phyloP scores from a whole-genome alignment of 805 yeast genomes.

The Debaryomyces hansenii region DNA sequence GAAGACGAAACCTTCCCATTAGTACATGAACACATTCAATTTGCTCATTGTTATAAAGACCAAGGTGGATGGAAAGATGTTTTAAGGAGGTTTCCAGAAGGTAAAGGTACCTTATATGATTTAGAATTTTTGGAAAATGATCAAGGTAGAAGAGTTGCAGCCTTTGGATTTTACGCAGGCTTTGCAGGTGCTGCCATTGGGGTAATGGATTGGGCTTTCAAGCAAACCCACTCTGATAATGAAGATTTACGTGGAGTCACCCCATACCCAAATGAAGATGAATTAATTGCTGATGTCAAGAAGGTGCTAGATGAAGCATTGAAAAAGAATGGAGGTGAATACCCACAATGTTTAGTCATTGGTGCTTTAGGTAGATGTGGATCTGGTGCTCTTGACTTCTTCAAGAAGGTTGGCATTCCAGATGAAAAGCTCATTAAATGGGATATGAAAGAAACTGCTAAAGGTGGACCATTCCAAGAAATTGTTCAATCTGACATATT shows the following conservation, averaged over 20 bases:
- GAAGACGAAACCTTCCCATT: constrained; percentile 88
- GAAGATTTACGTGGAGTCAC: constrained; percentile 76
- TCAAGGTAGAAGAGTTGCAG: constrained; percentile 97
- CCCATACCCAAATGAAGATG: constrained; percentile 80
- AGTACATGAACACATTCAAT: constrained; percentile 94
- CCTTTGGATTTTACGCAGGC: constrained; percentile 99
- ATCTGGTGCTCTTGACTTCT: constrained; percentile 88
- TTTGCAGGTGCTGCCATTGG: constrained; percentile 99
- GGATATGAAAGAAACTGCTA: constrained; percentile 96
- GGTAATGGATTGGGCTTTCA: constrained; percentile 90
- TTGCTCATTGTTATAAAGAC: constrained; percentile 97
- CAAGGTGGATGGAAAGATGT: constrained; percentile 98
- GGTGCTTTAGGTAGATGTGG: constrained; percentile 99
- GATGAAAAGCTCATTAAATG: constrained; percentile 81
- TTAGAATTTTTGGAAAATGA: constrained; percentile 93
- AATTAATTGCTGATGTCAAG: constrained; percentile 71
- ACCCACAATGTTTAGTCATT: constrained; percentile 82
- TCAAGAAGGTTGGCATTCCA: constrained; percentile 83
- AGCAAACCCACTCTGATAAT: constrained; percentile 67
- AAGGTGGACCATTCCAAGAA: constrained; percentile 96
- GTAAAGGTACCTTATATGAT: constrained; percentile 89
- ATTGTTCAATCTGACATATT: constrained; percentile 86
- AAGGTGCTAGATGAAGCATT: constrained; percentile 55
- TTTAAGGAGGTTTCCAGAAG: constrained; percentile 82
- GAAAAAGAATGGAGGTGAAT: constrained; percentile 56